phyloP scores from a whole-genome alignment of 306 rosid species.

The Begonia peltatifolia region DNA sequence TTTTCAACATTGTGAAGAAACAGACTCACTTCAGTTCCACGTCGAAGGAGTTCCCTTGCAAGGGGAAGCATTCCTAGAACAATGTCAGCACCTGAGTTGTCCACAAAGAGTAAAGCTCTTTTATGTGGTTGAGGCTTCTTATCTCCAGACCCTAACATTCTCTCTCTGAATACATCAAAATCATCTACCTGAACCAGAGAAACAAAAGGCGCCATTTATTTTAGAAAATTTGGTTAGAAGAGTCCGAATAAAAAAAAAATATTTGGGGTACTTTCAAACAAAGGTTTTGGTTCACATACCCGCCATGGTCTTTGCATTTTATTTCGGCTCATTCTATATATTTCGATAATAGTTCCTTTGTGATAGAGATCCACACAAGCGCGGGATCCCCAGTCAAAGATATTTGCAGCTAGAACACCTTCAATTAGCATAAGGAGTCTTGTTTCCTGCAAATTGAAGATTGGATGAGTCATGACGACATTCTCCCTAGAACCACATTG shows the following conservation, averaged over 20 bases:
- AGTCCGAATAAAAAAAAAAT: neutral
- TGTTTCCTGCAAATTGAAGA: constrained; percentile 47
- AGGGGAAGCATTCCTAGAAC: constrained; percentile 98
- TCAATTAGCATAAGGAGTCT: constrained; percentile 79
- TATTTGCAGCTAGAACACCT: constrained; percentile 98
- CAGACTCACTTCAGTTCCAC: constrained; percentile 68
- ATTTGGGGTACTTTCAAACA: neutral
- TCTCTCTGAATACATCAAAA: constrained; percentile 65
- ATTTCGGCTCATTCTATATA: constrained; percentile 94
- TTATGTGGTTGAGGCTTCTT: constrained; percentile 46
- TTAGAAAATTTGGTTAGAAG: neutral
- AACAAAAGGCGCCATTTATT: neutral
- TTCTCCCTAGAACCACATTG: too few relatives aligned
- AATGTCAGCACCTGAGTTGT: constrained; percentile 93
- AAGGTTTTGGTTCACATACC: constrained; percentile 28
- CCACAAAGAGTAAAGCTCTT: constrained; percentile 91
- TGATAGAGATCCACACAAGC: constrained; percentile 98
- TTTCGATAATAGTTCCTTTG: constrained; percentile 94
- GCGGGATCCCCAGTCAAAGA: constrained; percentile 98
- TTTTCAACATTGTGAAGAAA: neutral
- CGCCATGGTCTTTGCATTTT: constrained; percentile 98
- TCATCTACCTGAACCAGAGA: constrained; percentile 65
- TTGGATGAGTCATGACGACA: too few relatives aligned
- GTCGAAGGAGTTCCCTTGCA: constrained; percentile 89
- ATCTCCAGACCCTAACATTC: constrained; percentile 59